Conservation (phyloP, 768 basidiomycete genomes). For the Podaxis sp. region DNA sequence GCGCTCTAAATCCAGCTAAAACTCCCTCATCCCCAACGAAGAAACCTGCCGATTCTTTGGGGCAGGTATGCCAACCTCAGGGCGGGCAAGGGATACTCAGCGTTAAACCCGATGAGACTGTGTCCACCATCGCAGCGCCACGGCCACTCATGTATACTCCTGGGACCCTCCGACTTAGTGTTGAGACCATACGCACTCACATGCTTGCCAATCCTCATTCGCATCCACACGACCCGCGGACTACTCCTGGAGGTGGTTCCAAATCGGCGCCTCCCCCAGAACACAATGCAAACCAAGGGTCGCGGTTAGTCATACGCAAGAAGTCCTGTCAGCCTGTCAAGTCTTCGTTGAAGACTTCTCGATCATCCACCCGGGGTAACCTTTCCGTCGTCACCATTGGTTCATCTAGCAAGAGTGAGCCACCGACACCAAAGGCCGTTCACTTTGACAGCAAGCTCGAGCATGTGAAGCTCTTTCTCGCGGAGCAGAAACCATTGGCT, state of each 20-base stretch:
- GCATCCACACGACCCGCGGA: slow-evolving; percentile 22
- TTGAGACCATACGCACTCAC: slow-evolving; percentile 22
- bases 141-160: slow-evolving; percentile 40
- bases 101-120: slow-evolving; percentile 23
- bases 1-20: slow-evolving; percentile 12
- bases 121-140: slow-evolving; percentile 27
- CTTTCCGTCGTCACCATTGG: slow-evolving; percentile 54
- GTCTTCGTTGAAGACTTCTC: slow-evolving; percentile 80
- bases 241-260: slow-evolving; percentile 31
- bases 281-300: slow-evolving; percentile 28
- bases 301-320: slow-evolving; percentile 67
- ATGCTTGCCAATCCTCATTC: slow-evolving; percentile 8
- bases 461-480: slow-evolving; percentile 91
- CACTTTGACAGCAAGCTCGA: slow-evolving; percentile 93
- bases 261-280: slow-evolving; percentile 21
- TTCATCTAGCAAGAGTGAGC: slow-evolving; percentile 66
- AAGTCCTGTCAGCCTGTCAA: slow-evolving; percentile 95
- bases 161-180: slow-evolving; percentile 34
- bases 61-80: background rate
- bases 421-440: slow-evolving; percentile 84
- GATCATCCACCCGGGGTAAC: slow-evolving; percentile 47
- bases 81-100: background rate
- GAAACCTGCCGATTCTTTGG: background rate
- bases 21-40: background rate
- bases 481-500: slow-evolving; percentile 92